These are phyloP conservation scores for Tylopilus balloui DNA, from an alignment of 768 basidiomycete genomes.

Conservation along the genomic window DNA sequence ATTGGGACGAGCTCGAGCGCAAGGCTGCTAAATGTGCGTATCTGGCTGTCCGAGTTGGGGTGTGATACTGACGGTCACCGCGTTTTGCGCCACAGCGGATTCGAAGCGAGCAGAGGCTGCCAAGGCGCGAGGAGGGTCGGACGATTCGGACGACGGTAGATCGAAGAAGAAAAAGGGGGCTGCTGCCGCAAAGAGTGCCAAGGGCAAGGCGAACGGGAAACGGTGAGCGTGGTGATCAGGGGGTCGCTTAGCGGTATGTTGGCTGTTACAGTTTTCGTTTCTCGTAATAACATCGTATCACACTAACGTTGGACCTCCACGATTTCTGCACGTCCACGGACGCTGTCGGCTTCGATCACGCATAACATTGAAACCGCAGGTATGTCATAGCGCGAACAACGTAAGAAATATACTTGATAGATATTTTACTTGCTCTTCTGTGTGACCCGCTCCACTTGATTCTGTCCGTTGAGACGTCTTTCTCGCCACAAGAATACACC, in stretches of 20 bases:
- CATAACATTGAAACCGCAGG: too few relatives aligned
- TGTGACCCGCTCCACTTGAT: background rate
- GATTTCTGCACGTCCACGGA: too few relatives aligned
- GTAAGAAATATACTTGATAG: too few relatives aligned
- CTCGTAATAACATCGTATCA: slow-evolving; percentile 1
- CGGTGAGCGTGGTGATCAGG: slow-evolving; percentile 27
- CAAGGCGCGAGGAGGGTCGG: slow-evolving; percentile 41
- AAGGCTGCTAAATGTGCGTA: slow-evolving; percentile 81
- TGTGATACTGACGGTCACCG: background rate
- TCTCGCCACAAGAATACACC: slow-evolving; percentile 51
- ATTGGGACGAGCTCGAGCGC: slow-evolving; percentile 93
- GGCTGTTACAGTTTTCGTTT: background rate
- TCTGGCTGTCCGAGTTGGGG: background rate
- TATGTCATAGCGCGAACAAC: too few relatives aligned
- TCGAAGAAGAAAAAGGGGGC: slow-evolving; percentile 42
- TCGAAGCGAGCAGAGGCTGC: slow-evolving; percentile 42
- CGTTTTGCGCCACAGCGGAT: slow-evolving; percentile 36
- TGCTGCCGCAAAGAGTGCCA: slow-evolving; percentile 19
- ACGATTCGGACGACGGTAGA: slow-evolving; percentile 48
- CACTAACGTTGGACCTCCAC: too few relatives aligned
- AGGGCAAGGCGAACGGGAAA: slow-evolving; percentile 42
- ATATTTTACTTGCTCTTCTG: background rate
- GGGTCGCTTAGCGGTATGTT: background rate
- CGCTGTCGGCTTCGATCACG: too few relatives aligned
- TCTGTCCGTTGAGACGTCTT: slow-evolving; percentile 23